Evolutionary conservation across 306 rosid genomes (phyloP).

Genomic region (Lablab purpureus): DNA sequence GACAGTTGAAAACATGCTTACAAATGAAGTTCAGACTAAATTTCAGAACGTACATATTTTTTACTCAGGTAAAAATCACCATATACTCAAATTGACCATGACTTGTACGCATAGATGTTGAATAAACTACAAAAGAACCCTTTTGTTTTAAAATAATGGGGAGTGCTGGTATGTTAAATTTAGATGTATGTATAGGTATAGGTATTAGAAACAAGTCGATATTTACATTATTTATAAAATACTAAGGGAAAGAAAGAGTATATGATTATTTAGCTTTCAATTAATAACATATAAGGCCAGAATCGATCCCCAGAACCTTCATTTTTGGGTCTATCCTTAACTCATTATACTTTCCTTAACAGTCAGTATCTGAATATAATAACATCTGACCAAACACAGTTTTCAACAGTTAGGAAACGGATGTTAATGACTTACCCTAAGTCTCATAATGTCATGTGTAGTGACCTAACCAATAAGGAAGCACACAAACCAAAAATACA

Average conservation of each 20-base stretch:
- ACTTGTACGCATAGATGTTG: neutral
- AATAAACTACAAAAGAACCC: constrained; percentile 20
- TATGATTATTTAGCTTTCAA: constrained; percentile 7
- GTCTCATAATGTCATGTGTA: too few relatives aligned
- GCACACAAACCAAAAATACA: too few relatives aligned
- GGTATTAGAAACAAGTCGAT: constrained; percentile 15
- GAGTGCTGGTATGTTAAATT: too few relatives aligned
- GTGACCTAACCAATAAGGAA: too few relatives aligned
- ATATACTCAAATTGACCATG: constrained; percentile 24
- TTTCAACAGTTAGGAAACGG: too few relatives aligned
- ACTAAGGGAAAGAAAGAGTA: constrained; percentile 3
- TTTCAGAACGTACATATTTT: neutral
- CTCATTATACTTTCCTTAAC: too few relatives aligned
- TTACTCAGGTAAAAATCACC: constrained; percentile 11
- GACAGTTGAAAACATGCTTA: constrained; percentile 32
- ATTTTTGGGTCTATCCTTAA: too few relatives aligned
- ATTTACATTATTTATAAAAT: neutral
- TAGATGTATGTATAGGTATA: constrained; percentile 9
- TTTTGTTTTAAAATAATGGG: constrained; percentile 7
- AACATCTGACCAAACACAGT: too few relatives aligned
- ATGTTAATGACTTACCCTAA: too few relatives aligned
- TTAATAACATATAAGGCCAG: constrained; percentile 5
- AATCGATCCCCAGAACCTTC: neutral
- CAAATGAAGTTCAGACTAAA: constrained; percentile 22
- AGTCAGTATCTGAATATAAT: too few relatives aligned